Conservation (phyloP, 768 basidiomycete species). For the Crucibulum laeve region DNA sequence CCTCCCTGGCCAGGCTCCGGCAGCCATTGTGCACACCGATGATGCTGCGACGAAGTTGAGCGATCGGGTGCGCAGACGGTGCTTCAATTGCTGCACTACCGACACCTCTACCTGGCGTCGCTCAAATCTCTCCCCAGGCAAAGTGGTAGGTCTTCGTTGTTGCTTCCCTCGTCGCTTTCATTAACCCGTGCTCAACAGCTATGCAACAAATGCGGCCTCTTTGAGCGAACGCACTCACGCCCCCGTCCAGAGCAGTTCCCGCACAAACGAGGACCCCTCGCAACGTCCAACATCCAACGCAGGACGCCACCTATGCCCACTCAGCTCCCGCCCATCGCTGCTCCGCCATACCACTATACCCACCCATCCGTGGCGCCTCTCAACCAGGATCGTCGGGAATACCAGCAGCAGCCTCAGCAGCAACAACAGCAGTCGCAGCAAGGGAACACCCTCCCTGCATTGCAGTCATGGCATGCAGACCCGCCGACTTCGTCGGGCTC, state of each 20-base stretch:
- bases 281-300: slow-evolving; percentile 43
- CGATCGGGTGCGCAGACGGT: slow-evolving; percentile 70
- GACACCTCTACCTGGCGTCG: slow-evolving; percentile 82
- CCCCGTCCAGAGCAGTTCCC: slow-evolving; percentile 80
- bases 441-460: slow-evolving; percentile 37
- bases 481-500: not conserved
- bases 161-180: slow-evolving; percentile 1
- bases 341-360: slow-evolving; percentile 43
- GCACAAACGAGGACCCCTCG: slow-evolving; percentile 70
- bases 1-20: slow-evolving; percentile 24
- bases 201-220: slow-evolving; percentile 74
- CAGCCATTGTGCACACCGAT: slow-evolving; percentile 53
- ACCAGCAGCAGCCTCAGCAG: slow-evolving; percentile 3
- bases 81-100: slow-evolving; percentile 84
- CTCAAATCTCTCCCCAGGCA: slow-evolving; percentile 73
- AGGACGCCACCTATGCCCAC: slow-evolving; percentile 39
- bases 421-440: slow-evolving; percentile 4
- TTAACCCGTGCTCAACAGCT: slow-evolving; percentile 24
- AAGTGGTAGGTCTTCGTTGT: slow-evolving; percentile 48
- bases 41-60: slow-evolving; percentile 79
- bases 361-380: slow-evolving; percentile 50
- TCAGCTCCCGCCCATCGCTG: slow-evolving; percentile 42
- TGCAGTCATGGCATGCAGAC: slow-evolving; percentile 38
- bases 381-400: slow-evolving; percentile 10
- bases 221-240: slow-evolving; percentile 76